Percentiles rank a stretch among this genome's conserved stretches.
Conservation (phyloP, 2,329 filamentous ascomycete species). For the Aspergillus carbonarius region DNA sequence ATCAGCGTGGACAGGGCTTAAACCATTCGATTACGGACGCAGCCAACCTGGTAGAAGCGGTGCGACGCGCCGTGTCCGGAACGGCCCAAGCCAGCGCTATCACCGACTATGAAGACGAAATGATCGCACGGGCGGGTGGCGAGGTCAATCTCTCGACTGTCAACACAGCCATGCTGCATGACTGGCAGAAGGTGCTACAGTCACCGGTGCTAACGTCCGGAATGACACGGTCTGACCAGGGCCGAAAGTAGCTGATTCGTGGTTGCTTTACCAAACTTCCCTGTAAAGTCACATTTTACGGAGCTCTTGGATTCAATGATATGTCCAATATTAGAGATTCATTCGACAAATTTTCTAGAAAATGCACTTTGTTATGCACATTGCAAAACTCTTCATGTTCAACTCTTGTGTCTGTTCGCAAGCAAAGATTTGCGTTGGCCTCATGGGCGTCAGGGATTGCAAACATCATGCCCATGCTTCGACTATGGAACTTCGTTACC, state of each 20-base stretch:
- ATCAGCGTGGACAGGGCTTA: conserved; percentile 59
- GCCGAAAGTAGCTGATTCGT: neutral
- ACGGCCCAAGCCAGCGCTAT: conserved; percentile 20
- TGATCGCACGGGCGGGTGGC: conserved; percentile 42
- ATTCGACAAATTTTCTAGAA: no score
- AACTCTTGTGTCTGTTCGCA: no score
- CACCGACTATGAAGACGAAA: conserved; percentile 33
- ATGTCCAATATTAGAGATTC: no score
- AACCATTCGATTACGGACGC: conserved; percentile 51
- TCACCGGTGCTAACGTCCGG: conserved; percentile 19
- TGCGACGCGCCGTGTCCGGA: conserved; percentile 13
- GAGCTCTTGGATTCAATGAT: no score
- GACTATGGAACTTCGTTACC: no score
- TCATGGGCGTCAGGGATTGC: no score
- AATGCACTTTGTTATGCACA: no score
- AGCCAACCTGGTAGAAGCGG: conserved; percentile 15
- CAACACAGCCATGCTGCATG: conserved; percentile 50
- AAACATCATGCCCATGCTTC: no score
- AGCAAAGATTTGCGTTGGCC: no score
- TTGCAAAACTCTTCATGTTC: no score
- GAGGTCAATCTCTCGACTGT: conserved; percentile 46
- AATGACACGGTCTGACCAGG: neutral
- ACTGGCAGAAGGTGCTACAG: conserved; percentile 32
- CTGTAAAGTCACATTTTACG: no score
- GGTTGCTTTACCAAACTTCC: neutral